A percentile compares a stretch with the other conserved stretches of the same genome.
phyloP scores from a whole-genome alignment of 192 early-diverging fungal genomes.

The Backusella mclennaniae region DNA sequence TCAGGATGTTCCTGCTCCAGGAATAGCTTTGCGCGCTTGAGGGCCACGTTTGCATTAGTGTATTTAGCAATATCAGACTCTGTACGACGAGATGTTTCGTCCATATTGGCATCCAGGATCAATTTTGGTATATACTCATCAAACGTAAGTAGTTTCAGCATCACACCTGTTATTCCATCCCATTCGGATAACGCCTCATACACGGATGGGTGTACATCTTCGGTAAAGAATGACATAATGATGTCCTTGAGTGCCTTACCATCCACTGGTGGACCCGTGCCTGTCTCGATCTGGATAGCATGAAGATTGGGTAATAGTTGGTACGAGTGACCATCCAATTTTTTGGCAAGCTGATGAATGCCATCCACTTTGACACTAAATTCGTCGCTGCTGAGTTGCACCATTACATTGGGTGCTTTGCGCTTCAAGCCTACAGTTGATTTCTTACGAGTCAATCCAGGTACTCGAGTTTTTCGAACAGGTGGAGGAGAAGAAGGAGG shows the following conservation, averaged over 20 bases:
- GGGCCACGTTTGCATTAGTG: neutral
- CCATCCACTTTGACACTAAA: constrained; percentile 2
- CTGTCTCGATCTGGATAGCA: constrained; percentile 14
- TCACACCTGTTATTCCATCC: constrained; percentile 10
- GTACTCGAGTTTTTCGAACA: constrained; percentile 21
- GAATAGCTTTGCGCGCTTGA: constrained; percentile 13
- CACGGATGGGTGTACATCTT: neutral
- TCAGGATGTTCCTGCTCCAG: constrained; percentile 8
- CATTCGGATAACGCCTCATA: constrained; percentile 22
- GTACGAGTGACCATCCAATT: constrained; percentile 13
- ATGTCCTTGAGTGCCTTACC: constrained; percentile 13
- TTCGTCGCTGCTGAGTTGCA: constrained; percentile 17
- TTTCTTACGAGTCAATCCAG: constrained; percentile 19
- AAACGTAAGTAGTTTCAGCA: constrained; percentile 24
- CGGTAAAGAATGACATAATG: neutral
- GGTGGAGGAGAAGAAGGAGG: constrained; percentile 2
- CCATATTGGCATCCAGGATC: constrained; percentile 18
- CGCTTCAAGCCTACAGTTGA: constrained; percentile 17
- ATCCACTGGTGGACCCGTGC: constrained; percentile 6
- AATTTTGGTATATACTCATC: constrained; percentile 20
- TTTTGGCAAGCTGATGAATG: neutral
- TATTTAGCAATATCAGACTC: constrained; percentile 8
- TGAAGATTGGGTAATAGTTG: neutral
- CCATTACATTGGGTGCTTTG: constrained; percentile 18
- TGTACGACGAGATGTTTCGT: constrained; percentile 1